Percentiles rank a stretch among this genome's conserved stretches.
phyloP scores from a whole-genome alignment of 1,284 basidiomycete genomes.

The Athelia psychrophila region DNA sequence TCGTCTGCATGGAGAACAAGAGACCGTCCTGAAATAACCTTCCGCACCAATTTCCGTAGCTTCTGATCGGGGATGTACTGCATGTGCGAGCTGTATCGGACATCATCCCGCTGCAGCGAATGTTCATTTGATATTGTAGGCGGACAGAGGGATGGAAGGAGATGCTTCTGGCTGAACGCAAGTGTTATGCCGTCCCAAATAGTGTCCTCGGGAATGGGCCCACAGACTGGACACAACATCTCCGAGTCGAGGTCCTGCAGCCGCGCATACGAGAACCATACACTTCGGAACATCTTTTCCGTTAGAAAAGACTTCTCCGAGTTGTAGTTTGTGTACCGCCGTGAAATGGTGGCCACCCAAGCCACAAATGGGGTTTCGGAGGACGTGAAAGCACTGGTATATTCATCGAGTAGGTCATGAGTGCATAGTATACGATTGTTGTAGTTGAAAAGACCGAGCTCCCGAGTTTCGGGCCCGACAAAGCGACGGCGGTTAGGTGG shows the following conservation, averaged over 20 bases:
- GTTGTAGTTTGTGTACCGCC: conserved; percentile 7
- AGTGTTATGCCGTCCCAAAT: conserved; percentile 26
- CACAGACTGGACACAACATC: conserved; percentile 19
- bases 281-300: conserved; percentile 16
- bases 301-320: conserved; percentile 13
- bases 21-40: neutral
- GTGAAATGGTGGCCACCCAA: conserved; percentile 14
- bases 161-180: conserved; percentile 20
- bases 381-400: conserved; percentile 20
- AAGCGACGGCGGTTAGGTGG: conserved; percentile 7
- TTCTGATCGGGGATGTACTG: neutral
- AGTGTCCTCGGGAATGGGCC: conserved; percentile 15
- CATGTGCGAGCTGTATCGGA: neutral
- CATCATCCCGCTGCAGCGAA: conserved; percentile 4
- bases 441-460: conserved; percentile 24
- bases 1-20: neutral
- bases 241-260: conserved; percentile 18
- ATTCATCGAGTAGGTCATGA: conserved; percentile 27
- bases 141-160: conserved; percentile 15
- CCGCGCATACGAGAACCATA: conserved; percentile 24
- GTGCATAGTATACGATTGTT: conserved; percentile 23
- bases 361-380: conserved; percentile 27
- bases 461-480: conserved; percentile 25
- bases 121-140: conserved; percentile 14
- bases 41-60: neutral